These are phyloP conservation scores for Candida corydali DNA, from an alignment of 805 yeast genomes.

Conservation along the genomic window DNA sequence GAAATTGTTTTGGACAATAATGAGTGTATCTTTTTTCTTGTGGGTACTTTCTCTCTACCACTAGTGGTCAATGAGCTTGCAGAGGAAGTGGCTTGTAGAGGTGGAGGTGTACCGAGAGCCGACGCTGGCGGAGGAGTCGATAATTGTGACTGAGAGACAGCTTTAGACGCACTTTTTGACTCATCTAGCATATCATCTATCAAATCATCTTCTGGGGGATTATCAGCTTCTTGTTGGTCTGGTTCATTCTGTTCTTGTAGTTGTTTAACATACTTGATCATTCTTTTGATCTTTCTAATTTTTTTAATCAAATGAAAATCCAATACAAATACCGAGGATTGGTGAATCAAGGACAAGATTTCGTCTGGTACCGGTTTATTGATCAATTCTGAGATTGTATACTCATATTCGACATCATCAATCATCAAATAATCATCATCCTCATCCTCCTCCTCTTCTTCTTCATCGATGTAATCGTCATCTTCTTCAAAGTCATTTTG, in stretches of 20 bases:
- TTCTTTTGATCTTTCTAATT: too few relatives aligned
- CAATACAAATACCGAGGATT: not conserved
- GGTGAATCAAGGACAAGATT: not conserved
- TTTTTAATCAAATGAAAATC: not conserved
- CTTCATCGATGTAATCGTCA: constrained; percentile 16
- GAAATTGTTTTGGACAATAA: constrained; percentile 7
- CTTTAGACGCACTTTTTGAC: not conserved
- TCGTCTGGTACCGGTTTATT: not conserved
- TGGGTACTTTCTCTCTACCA: constrained; percentile 8
- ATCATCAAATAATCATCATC: constrained; percentile 26
- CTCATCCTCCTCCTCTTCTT: constrained; percentile 24
- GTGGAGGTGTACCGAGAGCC: constrained; percentile 7
- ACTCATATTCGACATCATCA: constrained; percentile 10
- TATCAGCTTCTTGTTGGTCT: constrained; percentile 3
- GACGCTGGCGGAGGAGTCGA: constrained; percentile 8
- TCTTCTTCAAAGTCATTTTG: constrained; percentile 1
- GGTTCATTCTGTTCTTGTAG: not conserved
- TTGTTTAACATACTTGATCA: not conserved
- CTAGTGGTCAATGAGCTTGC: constrained; percentile 24
- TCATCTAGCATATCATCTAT: constrained; percentile 9
- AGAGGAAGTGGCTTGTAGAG: constrained; percentile 20
- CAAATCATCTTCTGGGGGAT: constrained; percentile 22
- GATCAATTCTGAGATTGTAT: constrained; percentile 16
- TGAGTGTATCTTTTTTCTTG: constrained; percentile 6
- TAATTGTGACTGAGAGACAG: not conserved